Conservation (phyloP, 192 early-diverging fungal species). For the Coemansia sp. region DNA sequence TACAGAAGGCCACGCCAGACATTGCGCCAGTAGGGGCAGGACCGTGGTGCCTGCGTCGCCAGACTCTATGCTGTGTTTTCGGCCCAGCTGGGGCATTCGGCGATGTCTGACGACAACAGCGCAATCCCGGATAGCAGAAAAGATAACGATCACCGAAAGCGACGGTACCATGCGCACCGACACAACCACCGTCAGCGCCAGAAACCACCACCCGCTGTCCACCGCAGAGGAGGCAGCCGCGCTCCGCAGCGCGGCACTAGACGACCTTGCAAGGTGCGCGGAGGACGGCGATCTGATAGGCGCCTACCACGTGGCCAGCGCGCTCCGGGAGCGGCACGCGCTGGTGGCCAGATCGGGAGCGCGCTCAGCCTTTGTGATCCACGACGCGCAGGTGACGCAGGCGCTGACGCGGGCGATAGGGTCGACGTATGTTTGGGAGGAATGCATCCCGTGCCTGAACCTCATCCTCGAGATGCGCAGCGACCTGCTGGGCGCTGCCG, state of each 20-base stretch:
- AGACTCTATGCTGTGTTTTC: too few relatives aligned
- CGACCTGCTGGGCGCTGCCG: conserved; percentile 8
- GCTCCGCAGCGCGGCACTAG: conserved; percentile 10
- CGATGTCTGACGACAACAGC: too few relatives aligned
- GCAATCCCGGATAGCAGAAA: too few relatives aligned
- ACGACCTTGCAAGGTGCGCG: not conserved
- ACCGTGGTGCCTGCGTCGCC: too few relatives aligned
- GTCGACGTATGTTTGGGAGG: conserved; percentile 27
- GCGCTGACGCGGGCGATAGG: conserved; percentile 10
- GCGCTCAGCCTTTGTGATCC: conserved; percentile 15
- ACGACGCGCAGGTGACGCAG: conserved; percentile 20
- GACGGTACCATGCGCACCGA: too few relatives aligned
- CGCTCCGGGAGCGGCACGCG: conserved; percentile 6
- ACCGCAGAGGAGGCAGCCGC: not conserved
- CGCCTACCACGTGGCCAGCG: conserved; percentile 13
- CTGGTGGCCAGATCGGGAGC: conserved; percentile 8
- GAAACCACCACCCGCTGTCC: not conserved
- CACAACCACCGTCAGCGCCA: too few relatives aligned
- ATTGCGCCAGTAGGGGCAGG: too few relatives aligned
- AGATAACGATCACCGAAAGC: too few relatives aligned
- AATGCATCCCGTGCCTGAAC: conserved; percentile 25
- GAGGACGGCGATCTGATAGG: conserved; percentile 1
- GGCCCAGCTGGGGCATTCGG: too few relatives aligned
- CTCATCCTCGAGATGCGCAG: conserved; percentile 24
- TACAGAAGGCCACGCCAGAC: too few relatives aligned